Evolutionary conservation across 805 yeast species (phyloP), one percentile per base, ranked within the genome.

Genomic region (Lipomyces sp.): DNA sequence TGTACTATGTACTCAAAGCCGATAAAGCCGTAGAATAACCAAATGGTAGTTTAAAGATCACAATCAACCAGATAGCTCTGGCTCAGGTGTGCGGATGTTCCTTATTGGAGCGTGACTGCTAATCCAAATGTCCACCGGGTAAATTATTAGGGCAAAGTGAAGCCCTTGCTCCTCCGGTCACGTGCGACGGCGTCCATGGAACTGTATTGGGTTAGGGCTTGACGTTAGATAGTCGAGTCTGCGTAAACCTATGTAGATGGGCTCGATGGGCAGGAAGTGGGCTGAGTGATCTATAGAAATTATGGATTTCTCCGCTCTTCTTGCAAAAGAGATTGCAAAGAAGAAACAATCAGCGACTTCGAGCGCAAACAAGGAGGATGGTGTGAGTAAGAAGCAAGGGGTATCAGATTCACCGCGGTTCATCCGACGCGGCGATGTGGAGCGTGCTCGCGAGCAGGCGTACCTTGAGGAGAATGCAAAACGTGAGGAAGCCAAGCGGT

Each of bases 281-380:
- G 24, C 24, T 15, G 18, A 42, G 48, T 42, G 18, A 42, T 42
- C 48, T 42, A 13, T n/a, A 42, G 48, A 11, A n/a, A 54, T 15
- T 32, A 85, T 85, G 88, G 83, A 84, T 72, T 81, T 85, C 65
- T 78, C 84, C 11, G 77, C 78, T 50, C 69, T 85, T 33, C 72
- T 86, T 62, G 71, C 81, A 0, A 75, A 77, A 34, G 88, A 86
- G 74, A 85, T 86, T 29, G 77, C 76, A 5, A 83, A 80, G 75
- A 83, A 83, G 76, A 77, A 78, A 70, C 73, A 74, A 66, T 63
- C 71, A 48, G 75, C 63, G 56, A 68, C 65, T 48, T 70, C 45
- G 48, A 67, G 15, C 53, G 55, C 34, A 29, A n/a, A 10, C 24
- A 42, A 42, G 48, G 48, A 42, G 10, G 18, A 42, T 42, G 64